Conservation (phyloP, 2,329 filamentous ascomycete species). For the Nemania abortiva region DNA sequence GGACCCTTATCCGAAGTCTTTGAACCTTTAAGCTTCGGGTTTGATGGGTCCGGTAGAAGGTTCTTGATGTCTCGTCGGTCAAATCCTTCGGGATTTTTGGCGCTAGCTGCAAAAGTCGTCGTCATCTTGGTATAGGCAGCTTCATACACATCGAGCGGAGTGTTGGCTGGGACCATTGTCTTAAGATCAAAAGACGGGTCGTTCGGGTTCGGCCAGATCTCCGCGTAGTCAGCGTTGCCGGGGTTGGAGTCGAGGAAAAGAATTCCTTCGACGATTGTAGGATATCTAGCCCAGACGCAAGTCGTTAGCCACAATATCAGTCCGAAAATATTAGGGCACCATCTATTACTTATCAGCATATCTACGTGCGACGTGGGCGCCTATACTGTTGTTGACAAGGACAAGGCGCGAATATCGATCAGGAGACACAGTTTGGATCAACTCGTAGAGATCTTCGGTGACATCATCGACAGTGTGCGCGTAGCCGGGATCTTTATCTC, state of each 20-base stretch:
- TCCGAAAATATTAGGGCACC: not conserved
- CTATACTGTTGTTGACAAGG: constrained; percentile 50
- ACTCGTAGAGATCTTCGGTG: constrained; percentile 48
- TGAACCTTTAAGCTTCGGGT: constrained; percentile 46
- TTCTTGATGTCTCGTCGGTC: constrained; percentile 45
- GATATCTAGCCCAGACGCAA: constrained; percentile 36
- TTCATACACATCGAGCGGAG: constrained; percentile 48
- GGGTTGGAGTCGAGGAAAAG: constrained; percentile 53
- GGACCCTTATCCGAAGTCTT: constrained; percentile 44
- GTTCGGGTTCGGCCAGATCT: constrained; percentile 48
- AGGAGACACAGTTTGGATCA: constrained; percentile 42
- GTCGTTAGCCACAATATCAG: constrained; percentile 28
- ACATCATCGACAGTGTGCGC: constrained; percentile 33
- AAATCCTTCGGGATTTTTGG: constrained; percentile 49
- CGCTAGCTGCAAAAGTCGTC: constrained; percentile 47
- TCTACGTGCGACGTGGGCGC: constrained; percentile 49
- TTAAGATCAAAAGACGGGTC: constrained; percentile 44
- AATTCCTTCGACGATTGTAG: constrained; percentile 45
- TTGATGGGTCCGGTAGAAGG: constrained; percentile 46
- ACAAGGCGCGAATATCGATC: constrained; percentile 42
- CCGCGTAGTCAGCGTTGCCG: constrained; percentile 48
- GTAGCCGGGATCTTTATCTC: constrained; percentile 41
- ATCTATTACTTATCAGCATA: constrained; percentile 46
- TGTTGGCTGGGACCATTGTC: constrained; percentile 44
- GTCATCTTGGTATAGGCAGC: constrained; percentile 46